phyloP scores from a whole-genome alignment of 2,329 filamentous ascomycete genomes.

The Colletotrichum sp. region DNA sequence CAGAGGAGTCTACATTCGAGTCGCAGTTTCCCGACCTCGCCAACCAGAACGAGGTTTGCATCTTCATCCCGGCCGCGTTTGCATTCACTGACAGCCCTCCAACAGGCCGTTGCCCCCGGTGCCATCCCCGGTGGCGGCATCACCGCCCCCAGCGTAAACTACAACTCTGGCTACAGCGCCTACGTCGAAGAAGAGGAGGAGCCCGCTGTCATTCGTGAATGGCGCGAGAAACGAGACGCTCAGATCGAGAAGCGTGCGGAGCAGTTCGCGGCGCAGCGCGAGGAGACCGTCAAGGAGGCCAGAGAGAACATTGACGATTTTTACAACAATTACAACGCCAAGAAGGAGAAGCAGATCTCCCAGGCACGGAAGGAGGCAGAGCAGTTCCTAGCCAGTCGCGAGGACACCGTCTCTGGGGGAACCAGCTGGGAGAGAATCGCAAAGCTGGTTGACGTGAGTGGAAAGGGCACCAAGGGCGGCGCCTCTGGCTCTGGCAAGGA shows the following conservation, averaged over 20 bases:
- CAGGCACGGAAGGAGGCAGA: slow-evolving; percentile 93
- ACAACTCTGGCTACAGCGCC: slow-evolving; percentile 66
- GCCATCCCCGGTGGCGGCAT: slow-evolving; percentile 80
- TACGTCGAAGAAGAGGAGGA: slow-evolving; percentile 73
- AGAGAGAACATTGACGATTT: slow-evolving; percentile 97
- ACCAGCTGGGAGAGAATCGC: slow-evolving; percentile 99
- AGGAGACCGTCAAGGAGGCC: slow-evolving; percentile 85
- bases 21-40: slow-evolving; percentile 87
- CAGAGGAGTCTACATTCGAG: slow-evolving; percentile 68
- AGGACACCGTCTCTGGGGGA: slow-evolving; percentile 92
- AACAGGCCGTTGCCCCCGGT: slow-evolving; percentile 73
- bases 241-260: slow-evolving; percentile 84
- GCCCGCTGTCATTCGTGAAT: slow-evolving; percentile 86
- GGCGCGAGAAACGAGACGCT: slow-evolving; percentile 88
- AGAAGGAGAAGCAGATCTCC: slow-evolving; percentile 91
- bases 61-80: not conserved
- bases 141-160: slow-evolving; percentile 72
- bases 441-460: slow-evolving; percentile 95
- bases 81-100: not conserved
- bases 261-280: slow-evolving; percentile 81
- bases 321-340: slow-evolving; percentile 99
- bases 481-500: slow-evolving; percentile 93
- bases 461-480: slow-evolving; percentile 87
- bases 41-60: slow-evolving; percentile 67
- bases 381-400: slow-evolving; percentile 84